phyloP scores from a whole-genome alignment of 2,329 filamentous ascomycete species.

The Ophiocordyceps unilateralis region DNA sequence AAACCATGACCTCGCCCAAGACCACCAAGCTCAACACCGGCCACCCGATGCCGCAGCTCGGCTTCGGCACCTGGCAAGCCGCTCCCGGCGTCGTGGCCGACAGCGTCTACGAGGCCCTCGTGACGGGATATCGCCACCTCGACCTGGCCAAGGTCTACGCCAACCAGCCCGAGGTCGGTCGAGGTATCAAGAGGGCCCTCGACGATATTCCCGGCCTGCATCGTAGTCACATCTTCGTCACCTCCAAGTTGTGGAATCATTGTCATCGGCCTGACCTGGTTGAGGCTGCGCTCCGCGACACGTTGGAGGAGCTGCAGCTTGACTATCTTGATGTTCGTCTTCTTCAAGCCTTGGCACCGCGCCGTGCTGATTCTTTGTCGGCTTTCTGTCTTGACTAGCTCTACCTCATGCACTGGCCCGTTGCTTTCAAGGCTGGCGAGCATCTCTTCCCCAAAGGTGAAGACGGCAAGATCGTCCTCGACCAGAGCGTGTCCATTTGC shows the following conservation, averaged over 20 bases:
- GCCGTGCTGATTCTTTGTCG: not conserved
- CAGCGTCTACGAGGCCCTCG: conserved; percentile 46
- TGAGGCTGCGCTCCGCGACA: conserved; percentile 35
- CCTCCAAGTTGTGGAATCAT: conserved; percentile 50
- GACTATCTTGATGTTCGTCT: conserved; percentile 36
- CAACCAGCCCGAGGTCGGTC: conserved; percentile 44
- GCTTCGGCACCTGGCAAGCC: conserved; percentile 51
- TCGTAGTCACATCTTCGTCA: conserved; percentile 41
- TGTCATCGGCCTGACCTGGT: conserved; percentile 42
- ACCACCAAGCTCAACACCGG: conserved; percentile 46
- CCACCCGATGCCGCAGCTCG: conserved; percentile 44
- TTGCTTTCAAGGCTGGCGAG: conserved; percentile 22
- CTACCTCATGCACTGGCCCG: conserved; percentile 49
- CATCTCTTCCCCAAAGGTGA: conserved; percentile 26
- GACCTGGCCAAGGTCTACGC: conserved; percentile 37
- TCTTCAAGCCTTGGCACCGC: too few relatives aligned
- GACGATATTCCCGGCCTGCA: conserved; percentile 31
- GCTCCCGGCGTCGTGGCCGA: conserved; percentile 44
- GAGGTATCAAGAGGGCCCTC: conserved; percentile 31
- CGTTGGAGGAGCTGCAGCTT: conserved; percentile 34
- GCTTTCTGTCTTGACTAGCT: conserved; percentile 15
- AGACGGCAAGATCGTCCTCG: conserved; percentile 19
- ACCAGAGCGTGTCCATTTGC: conserved; percentile 21
- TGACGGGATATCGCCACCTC: conserved; percentile 47
- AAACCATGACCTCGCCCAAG: not conserved